phyloP scores from a whole-genome alignment of 306 rosid species.

The Medicago arabica region DNA sequence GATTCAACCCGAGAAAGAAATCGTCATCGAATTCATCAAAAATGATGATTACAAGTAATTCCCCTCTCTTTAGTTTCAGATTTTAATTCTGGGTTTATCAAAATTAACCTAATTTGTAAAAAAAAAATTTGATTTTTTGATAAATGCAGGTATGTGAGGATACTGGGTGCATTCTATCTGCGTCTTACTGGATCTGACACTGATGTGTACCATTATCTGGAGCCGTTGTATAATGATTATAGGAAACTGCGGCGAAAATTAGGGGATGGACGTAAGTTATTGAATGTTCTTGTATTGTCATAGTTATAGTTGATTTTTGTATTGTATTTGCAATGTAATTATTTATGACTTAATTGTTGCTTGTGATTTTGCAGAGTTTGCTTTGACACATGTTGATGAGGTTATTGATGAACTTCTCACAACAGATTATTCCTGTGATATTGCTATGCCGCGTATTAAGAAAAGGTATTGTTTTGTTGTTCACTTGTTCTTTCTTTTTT shows the following conservation, averaged over 20 bases:
- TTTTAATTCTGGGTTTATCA: too few species aligned
- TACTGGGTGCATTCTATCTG: slow-evolving; percentile 93
- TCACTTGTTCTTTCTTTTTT: not conserved
- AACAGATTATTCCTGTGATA: slow-evolving; percentile 86
- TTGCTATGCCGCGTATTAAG: slow-evolving; percentile 93
- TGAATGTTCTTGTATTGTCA: not conserved
- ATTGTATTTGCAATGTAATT: not conserved
- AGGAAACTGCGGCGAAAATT: slow-evolving; percentile 74
- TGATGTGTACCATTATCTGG: slow-evolving; percentile 86
- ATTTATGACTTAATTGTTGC: not conserved
- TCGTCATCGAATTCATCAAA: slow-evolving; percentile 90
- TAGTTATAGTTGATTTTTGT: not conserved
- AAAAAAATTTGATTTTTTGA: too few species aligned
- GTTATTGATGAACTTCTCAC: slow-evolving; percentile 95
- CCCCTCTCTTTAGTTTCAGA: not conserved
- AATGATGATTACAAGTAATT: slow-evolving; percentile 92
- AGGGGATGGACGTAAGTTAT: slow-evolving; percentile 81
- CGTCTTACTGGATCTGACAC: slow-evolving; percentile 89
- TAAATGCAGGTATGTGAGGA: slow-evolving; percentile 72
- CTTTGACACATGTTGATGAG: slow-evolving; percentile 95
- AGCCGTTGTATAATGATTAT: slow-evolving; percentile 88
- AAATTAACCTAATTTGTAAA: too few species aligned
- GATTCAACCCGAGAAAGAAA: slow-evolving; percentile 98
- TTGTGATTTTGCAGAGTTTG: slow-evolving; percentile 57
- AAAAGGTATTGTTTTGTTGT: slow-evolving; percentile 62